Base-by-base conservation (phyloP, 768 basidiomycete species). In the Trametes elegans region DNA sequence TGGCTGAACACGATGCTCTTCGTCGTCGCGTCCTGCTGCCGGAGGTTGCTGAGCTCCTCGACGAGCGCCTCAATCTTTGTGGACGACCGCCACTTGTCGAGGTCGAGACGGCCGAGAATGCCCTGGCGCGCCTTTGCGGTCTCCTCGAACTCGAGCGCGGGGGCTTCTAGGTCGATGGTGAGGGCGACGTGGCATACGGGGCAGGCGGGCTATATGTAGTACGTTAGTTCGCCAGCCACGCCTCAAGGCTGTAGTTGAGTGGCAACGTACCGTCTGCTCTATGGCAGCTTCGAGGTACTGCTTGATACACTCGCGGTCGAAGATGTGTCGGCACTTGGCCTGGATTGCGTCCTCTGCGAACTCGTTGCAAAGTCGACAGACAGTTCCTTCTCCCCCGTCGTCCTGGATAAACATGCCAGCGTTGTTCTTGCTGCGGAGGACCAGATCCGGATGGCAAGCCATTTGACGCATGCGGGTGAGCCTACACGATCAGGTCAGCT, bases 1-100 rank as follows among this genome's bases (percentile, higher is more conserved):
- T 96, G 94, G 62, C 90, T 93, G 69, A 98, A 99, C 16, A 99
- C 96, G 47, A 99, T 82, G 70, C 90, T 93, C 75, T 99, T 99
- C 28, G 92, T 93, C 10, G 94, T 96, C 26, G 87, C 79, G 67
- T 98, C 92, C 65, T 94, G 81, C 58, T 78, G 69, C 31, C 94
- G 79, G 35, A 97, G 77, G 68, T 91, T 93, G 64, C 80, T 84
- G 49, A 99, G 72, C 72, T 99, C 97, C 70, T 99, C 97, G 3
- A 98, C 77, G 5, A 99, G 78, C 2, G 96, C 95, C 68, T 99
- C 97, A 38, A 98, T 92, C 76, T 98, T 99, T 5, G 93, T 87
- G n/a, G 92, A 95, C 1, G 93, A 96, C 43, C 93, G 82, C 93
- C 93, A 97, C 41, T 83, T 85, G 61, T 91, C 84, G 16, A 98